Evolutionary conservation across 768 basidiomycete genomes (phyloP).

Genomic region (Clavaria fumosa): DNA sequence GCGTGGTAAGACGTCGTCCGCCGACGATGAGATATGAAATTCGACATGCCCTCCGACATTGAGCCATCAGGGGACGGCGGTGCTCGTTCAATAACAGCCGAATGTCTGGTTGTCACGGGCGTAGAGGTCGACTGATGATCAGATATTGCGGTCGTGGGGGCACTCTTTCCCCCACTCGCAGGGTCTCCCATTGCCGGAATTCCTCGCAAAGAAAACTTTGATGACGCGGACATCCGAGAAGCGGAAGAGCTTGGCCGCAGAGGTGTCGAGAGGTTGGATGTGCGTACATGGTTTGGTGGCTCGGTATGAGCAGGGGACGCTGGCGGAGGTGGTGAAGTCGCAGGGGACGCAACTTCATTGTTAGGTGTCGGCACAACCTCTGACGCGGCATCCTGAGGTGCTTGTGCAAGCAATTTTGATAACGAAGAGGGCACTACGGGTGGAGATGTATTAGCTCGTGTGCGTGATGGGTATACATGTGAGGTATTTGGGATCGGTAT

Average conservation of each 20-base stretch:
- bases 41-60: slow-evolving; percentile 44
- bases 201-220: slow-evolving; percentile 49
- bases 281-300: slow-evolving; percentile 20
- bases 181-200: slow-evolving; percentile 42
- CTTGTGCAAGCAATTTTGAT: slow-evolving; percentile 67
- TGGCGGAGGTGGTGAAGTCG: slow-evolving; percentile 23
- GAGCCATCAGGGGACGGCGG: slow-evolving; percentile 50
- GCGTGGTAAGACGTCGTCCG: slow-evolving; percentile 48
- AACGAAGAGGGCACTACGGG: slow-evolving; percentile 63
- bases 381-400: slow-evolving; percentile 27
- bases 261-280: slow-evolving; percentile 40
- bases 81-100: slow-evolving; percentile 24
- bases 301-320: slow-evolving; percentile 22
- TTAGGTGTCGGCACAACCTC: slow-evolving; percentile 17
- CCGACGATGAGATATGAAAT: slow-evolving; percentile 27
- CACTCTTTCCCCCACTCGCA: slow-evolving; percentile 35
- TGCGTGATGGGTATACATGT: slow-evolving; percentile 46
- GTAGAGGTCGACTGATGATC: slow-evolving; percentile 36
- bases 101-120: slow-evolving; percentile 26
- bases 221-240: slow-evolving; percentile 53
- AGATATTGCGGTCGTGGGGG: slow-evolving; percentile 51
- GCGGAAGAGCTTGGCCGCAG: slow-evolving; percentile 60
- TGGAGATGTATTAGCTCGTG: slow-evolving; percentile 52
- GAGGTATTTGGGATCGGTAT: slow-evolving; percentile 52
- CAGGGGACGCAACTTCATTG: slow-evolving; percentile 20